These are phyloP conservation scores for Grosmannia huntii DNA, from an alignment of 2,329 filamentous ascomycete genomes.

Conservation along the genomic window DNA sequence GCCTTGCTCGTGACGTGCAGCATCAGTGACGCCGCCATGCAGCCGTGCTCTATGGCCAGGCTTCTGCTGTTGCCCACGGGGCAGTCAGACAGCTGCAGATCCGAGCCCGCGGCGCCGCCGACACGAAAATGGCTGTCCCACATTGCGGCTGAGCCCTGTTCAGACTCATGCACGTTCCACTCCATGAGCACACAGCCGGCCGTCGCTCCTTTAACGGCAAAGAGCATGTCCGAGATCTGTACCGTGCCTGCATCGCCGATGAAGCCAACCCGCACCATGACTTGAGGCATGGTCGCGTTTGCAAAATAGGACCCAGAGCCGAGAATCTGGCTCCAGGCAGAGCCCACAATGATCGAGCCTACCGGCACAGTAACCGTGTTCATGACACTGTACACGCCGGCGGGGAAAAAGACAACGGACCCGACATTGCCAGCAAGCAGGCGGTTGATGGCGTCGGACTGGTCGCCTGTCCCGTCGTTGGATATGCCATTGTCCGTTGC, in stretches of 20 bases:
- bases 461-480: constrained; percentile 61
- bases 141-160: constrained; percentile 20
- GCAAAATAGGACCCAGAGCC: constrained; percentile 40
- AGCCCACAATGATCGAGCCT: background rate
- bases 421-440: constrained; percentile 30
- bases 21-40: constrained; percentile 44
- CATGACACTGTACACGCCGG: constrained; percentile 38
- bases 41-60: constrained; percentile 24
- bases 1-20: constrained; percentile 35
- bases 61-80: constrained; percentile 25
- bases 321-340: constrained; percentile 10
- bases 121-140: constrained; percentile 56
- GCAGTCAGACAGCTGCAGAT: constrained; percentile 49
- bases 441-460: constrained; percentile 34
- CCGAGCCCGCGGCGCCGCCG: constrained; percentile 56
- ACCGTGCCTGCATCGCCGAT: constrained; percentile 47
- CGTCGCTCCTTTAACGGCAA: constrained; percentile 52
- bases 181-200: constrained; percentile 59
- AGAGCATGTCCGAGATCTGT: constrained; percentile 57
- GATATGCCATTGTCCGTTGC: constrained; percentile 59
- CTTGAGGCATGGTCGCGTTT: constrained; percentile 46
- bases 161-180: constrained; percentile 51
- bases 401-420: constrained; percentile 47
- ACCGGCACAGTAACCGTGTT: background rate
- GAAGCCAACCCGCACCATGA: constrained; percentile 53